Evolutionary conservation across 2,329 filamentous ascomycete species (phyloP).

Genomic region (Pseudogymnoascus sp.): DNA sequence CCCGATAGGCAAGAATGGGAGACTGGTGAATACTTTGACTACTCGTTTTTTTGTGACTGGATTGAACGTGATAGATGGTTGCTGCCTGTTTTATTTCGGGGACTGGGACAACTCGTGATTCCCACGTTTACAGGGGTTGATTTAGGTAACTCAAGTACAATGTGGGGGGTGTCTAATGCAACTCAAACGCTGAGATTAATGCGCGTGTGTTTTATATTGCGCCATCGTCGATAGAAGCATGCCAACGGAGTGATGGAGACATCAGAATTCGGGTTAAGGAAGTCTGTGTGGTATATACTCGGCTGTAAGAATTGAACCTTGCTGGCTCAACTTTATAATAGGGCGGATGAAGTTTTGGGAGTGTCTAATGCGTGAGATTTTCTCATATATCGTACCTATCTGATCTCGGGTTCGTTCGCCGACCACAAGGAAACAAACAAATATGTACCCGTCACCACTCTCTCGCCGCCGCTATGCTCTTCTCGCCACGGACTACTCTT

Average conservation of each 20-base stretch:
- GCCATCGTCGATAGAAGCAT: not conserved
- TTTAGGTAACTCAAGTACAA: not conserved
- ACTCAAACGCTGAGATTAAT: not conserved
- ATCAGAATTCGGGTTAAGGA: not conserved
- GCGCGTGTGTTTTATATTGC: not conserved
- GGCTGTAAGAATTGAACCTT: not conserved
- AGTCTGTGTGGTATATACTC: not conserved
- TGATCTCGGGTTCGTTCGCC: no score
- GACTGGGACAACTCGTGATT: not conserved
- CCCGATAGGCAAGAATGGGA: constrained; percentile 6
- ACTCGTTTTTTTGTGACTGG: not conserved
- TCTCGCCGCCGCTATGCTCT: no score
- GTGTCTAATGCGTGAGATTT: no score
- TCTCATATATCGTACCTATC: no score
- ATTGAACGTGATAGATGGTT: not conserved
- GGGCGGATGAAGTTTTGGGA: no score
- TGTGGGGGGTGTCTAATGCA: not conserved
- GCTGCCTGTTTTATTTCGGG: not conserved
- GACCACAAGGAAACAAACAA: no score
- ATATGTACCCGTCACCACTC: no score
- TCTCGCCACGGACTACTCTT: no score
- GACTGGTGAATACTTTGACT: constrained; percentile 7
- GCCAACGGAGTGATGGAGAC: not conserved
- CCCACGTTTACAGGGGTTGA: not conserved
- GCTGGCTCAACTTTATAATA: not conserved